A percentile compares a stretch with the other conserved stretches of the same genome.
Evolutionary conservation across 257 asterid species (phyloP).

Genomic region (Parsonsia alboflavescens): DNA sequence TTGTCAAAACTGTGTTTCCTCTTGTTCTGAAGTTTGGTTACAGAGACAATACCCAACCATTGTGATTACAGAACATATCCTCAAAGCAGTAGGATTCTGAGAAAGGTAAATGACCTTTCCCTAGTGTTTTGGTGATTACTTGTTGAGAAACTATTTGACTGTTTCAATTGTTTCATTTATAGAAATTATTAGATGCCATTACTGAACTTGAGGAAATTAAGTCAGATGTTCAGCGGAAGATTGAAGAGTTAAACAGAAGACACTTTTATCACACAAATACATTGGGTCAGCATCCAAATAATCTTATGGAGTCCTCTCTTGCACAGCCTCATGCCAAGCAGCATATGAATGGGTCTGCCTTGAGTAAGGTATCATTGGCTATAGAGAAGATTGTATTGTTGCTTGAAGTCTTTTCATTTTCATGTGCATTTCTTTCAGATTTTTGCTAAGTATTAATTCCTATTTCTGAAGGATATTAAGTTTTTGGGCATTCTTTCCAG

Average conservation of each 20-base stretch:
- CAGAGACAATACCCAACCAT: conserved; percentile 92
- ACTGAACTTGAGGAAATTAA: conserved; percentile 86
- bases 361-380: conserved; percentile 42
- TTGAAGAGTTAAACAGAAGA: conserved; percentile 53
- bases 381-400: background rate
- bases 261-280: conserved; percentile 35
- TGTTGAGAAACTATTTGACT: conserved; percentile 5
- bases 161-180: conserved; percentile 16
- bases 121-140: conserved; percentile 6
- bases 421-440: background rate
- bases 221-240: conserved; percentile 64
- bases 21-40: conserved; percentile 66
- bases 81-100: conserved; percentile 52
- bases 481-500: background rate
- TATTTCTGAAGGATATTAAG: background rate
- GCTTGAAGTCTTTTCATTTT: background rate
- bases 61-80: conserved; percentile 63
- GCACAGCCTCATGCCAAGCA: conserved; percentile 41
- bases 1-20: conserved; percentile 26
- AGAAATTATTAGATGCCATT: conserved; percentile 59
- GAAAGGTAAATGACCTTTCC: conserved; percentile 37
- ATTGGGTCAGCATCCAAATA: conserved; percentile 32
- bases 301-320: conserved; percentile 33
- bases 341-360: conserved; percentile 34
- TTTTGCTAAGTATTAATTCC: background rate